phyloP scores from a whole-genome alignment of 1,284 basidiomycete species.

The Boletellus deceptivus region DNA sequence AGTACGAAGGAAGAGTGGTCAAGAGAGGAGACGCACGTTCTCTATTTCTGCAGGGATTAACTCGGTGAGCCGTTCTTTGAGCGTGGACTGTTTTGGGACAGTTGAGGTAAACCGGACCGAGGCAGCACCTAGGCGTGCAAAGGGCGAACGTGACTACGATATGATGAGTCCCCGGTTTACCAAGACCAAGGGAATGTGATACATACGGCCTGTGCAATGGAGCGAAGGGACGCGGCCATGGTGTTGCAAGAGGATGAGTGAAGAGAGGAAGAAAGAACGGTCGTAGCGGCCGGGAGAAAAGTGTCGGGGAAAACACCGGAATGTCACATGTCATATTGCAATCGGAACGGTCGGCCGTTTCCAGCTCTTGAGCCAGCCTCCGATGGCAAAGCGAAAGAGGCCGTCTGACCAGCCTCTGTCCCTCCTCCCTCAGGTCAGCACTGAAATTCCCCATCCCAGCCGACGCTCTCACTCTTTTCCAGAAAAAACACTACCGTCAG shows the following conservation, averaged over 20 bases:
- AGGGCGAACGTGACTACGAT: constrained; percentile 44
- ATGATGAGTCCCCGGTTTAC: constrained; percentile 13
- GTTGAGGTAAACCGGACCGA: constrained; percentile 65
- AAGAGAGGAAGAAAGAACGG: constrained; percentile 5
- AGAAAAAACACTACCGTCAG: constrained; percentile 98
- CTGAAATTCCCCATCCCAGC: background rate
- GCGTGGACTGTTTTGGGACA: constrained; percentile 65
- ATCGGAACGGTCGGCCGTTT: background rate
- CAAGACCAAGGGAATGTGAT: background rate
- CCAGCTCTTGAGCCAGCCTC: background rate
- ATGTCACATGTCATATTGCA: constrained; percentile 12
- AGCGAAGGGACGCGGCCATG: constrained; percentile 35
- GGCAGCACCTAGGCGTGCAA: constrained; percentile 44
- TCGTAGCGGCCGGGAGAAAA: constrained; percentile 2
- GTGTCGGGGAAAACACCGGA: constrained; percentile 29
- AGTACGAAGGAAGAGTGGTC: constrained; percentile 2
- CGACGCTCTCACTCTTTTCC: background rate
- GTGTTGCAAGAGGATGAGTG: constrained; percentile 4
- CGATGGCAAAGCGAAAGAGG: constrained; percentile 33
- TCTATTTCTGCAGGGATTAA: constrained; percentile 89
- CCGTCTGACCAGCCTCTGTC: constrained; percentile 5
- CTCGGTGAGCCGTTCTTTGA: constrained; percentile 89
- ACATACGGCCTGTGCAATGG: constrained; percentile 50
- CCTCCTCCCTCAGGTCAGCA: constrained; percentile 30
- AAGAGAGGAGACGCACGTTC: constrained; percentile 50